Conservation (phyloP, 1,139 yeast species). For the Geotrichum bryndzae region DNA sequence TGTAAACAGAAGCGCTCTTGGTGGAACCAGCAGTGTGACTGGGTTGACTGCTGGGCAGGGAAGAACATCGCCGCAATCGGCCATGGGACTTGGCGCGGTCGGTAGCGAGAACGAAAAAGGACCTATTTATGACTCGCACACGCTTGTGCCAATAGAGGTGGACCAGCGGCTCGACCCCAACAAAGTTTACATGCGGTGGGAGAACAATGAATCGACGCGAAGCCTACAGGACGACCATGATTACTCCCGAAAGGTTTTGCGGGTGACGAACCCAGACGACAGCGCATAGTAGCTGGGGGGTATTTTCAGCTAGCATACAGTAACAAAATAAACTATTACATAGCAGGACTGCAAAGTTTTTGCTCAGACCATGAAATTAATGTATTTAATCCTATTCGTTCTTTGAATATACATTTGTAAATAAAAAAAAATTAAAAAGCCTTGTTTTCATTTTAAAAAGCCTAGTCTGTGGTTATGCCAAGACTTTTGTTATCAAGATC, state of each 20-base stretch:
- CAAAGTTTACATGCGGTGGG: conserved; percentile 50
- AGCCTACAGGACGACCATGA: conserved; percentile 69
- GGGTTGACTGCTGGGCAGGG: conserved; percentile 14
- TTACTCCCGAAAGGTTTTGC: conserved; percentile 62
- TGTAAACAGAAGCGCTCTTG: conserved; percentile 12
- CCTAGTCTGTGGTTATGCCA: too few species aligned
- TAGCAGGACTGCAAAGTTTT: conserved; percentile 2
- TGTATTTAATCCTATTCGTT: neutral
- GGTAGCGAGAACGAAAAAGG: conserved; percentile 11
- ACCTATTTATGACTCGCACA: conserved; percentile 10
- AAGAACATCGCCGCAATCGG: neutral
- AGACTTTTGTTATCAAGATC: too few species aligned
- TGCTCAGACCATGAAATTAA: conserved; percentile 9
- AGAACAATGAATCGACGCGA: conserved; percentile 50
- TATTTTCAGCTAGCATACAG: neutral
- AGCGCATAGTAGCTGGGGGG: neutral
- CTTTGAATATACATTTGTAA: neutral
- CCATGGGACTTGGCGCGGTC: neutral
- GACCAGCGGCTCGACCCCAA: conserved; percentile 68
- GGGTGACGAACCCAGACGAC: conserved; percentile 57
- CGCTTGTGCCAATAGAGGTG: conserved; percentile 47
- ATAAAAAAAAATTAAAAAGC: too few species aligned
- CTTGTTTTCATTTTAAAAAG: too few species aligned
- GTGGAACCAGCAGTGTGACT: conserved; percentile 21
- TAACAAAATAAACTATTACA: neutral